Percentiles rank a stretch among this genome's conserved stretches.
phyloP scores from a whole-genome alignment of 2,329 filamentous ascomycete species.

The Phaeosphaeriaceae sp. region DNA sequence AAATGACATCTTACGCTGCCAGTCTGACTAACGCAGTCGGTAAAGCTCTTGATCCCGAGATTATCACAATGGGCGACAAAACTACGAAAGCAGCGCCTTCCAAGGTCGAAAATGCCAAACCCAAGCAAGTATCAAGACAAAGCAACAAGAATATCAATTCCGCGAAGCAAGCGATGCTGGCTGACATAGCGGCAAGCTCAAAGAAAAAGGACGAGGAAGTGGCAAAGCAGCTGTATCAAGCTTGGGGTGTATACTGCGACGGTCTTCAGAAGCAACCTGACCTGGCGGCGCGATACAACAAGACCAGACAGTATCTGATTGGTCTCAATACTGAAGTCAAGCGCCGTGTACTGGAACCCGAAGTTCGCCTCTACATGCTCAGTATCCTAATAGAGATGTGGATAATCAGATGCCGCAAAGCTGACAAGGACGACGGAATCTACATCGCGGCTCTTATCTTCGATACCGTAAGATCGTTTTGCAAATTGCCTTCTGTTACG shows the following conservation, averaged over 20 bases:
- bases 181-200: slow-evolving; percentile 51
- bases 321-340: slow-evolving; percentile 50
- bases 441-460: slow-evolving; percentile 44
- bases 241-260: slow-evolving; percentile 56
- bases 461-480: slow-evolving; percentile 37
- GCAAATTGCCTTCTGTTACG: slow-evolving; percentile 34
- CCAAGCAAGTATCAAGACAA: slow-evolving; percentile 30
- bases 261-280: slow-evolving; percentile 57
- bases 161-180: slow-evolving; percentile 53
- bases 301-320: slow-evolving; percentile 57
- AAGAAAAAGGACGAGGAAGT: slow-evolving; percentile 52
- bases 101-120: slow-evolving; percentile 20
- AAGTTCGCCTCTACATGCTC: slow-evolving; percentile 59
- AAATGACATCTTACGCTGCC: slow-evolving; percentile 72
- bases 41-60: slow-evolving; percentile 69
- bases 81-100: not conserved
- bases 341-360: slow-evolving; percentile 51
- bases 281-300: slow-evolving; percentile 56
- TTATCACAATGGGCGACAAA: slow-evolving; percentile 58
- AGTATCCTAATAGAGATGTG: slow-evolving; percentile 59
- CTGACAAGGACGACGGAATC: slow-evolving; percentile 35
- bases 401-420: slow-evolving; percentile 45
- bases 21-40: slow-evolving; percentile 71
- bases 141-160: slow-evolving; percentile 42
- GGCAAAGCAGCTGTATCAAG: slow-evolving; percentile 50